Evolutionary conservation across 805 yeast genomes (phyloP).

Genomic region (Cyberlindnera bimundalis): DNA sequence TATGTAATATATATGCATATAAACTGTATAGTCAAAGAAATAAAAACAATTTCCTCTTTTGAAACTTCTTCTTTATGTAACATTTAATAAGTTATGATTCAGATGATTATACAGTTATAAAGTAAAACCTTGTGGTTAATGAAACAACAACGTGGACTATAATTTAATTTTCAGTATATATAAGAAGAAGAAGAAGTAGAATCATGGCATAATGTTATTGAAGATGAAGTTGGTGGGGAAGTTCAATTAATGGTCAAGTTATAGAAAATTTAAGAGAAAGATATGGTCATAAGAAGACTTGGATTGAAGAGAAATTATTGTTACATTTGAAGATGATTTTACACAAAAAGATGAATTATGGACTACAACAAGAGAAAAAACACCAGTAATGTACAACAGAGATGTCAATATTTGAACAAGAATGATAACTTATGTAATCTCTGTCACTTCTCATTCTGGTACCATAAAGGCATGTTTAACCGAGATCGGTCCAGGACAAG

Average conservation of each 20-base stretch:
- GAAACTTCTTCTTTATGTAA: too few relatives aligned
- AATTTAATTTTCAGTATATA: slow-evolving; percentile 12
- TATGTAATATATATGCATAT: too few relatives aligned
- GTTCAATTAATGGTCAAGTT: slow-evolving; percentile 2
- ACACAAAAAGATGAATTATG: slow-evolving; percentile 9
- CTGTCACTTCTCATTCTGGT: slow-evolving; percentile 4
- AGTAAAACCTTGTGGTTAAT: too few relatives aligned
- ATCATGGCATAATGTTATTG: slow-evolving; percentile 12
- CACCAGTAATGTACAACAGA: neutral
- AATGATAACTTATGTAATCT: slow-evolving; percentile 1
- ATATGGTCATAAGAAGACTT: slow-evolving; percentile 12
- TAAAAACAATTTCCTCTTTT: too few relatives aligned
- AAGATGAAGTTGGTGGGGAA: slow-evolving; percentile 7
- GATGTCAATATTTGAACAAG: slow-evolving; percentile 1
- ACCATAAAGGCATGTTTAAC: neutral
- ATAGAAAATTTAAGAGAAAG: slow-evolving; percentile 14
- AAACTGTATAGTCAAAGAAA: neutral
- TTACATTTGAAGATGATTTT: slow-evolving; percentile 9
- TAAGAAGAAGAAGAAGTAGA: slow-evolving; percentile 16
- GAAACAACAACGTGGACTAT: neutral
- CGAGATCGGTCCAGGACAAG: slow-evolving; percentile 1
- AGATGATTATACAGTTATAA: too few relatives aligned
- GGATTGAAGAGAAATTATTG: slow-evolving; percentile 8
- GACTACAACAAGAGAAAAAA: neutral
- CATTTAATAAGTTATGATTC: too few relatives aligned